Evolutionary conservation across 768 basidiomycete genomes (phyloP).

Genomic region (Lactifluus volemus): DNA sequence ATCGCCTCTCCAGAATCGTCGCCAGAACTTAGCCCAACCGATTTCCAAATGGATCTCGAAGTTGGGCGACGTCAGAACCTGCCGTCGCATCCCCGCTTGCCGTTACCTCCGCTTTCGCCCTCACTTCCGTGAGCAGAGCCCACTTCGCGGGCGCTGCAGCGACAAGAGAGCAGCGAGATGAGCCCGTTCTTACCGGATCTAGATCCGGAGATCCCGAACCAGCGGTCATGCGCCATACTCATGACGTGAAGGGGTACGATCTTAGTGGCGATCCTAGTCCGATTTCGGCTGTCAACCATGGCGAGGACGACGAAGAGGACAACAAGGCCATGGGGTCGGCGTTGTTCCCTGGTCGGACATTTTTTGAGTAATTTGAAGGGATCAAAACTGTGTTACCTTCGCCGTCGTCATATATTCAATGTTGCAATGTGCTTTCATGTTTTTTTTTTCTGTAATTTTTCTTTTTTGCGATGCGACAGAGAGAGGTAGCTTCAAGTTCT

Average conservation of each 20-base stretch:
- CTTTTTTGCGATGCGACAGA: not conserved
- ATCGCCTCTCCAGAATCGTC: conserved; percentile 17
- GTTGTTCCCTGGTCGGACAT: conserved; percentile 19
- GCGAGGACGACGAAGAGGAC: conserved; percentile 1
- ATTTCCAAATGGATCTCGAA: conserved; percentile 11
- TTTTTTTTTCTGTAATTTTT: not conserved
- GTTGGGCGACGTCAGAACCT: not conserved
- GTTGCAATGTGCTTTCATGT: not conserved
- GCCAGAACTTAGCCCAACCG: conserved; percentile 13
- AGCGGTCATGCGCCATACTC: not conserved
- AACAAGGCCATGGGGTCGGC: conserved; percentile 9
- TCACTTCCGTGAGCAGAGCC: not conserved
- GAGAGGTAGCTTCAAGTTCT: too few species aligned
- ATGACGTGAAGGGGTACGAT: conserved; percentile 1
- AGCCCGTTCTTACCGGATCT: conserved; percentile 16
- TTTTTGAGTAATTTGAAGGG: conserved; percentile 7
- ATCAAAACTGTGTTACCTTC: conserved; percentile 2
- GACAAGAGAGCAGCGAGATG: conserved; percentile 15
- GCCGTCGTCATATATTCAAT: conserved; percentile 8
- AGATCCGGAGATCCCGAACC: conserved; percentile 6
- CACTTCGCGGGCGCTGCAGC: not conserved
- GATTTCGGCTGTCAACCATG: not conserved
- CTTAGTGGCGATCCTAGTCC: not conserved
- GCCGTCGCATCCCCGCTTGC: not conserved
- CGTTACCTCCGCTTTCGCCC: not conserved